Conservation (phyloP, 768 basidiomycete species). For the Kwoniella botswanensis region DNA sequence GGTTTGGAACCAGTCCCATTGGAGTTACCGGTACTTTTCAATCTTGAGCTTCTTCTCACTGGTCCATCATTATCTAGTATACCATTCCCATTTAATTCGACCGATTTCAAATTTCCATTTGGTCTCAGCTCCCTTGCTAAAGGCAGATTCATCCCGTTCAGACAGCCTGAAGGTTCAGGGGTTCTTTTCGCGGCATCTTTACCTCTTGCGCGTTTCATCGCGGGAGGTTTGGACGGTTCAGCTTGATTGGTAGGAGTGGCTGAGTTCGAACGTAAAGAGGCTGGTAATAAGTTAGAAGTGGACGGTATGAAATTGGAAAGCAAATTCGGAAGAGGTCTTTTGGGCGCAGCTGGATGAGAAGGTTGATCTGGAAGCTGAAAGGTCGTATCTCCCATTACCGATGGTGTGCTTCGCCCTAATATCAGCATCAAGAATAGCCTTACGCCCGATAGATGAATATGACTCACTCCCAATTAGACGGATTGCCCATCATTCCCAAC, state of each 20-base stretch:
- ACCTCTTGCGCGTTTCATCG: slow-evolving; percentile 49
- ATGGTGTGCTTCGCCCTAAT: slow-evolving; percentile 31
- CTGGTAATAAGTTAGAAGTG: slow-evolving; percentile 35
- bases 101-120: slow-evolving; percentile 35
- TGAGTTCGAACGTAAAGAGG: slow-evolving; percentile 30
- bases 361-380: slow-evolving; percentile 34
- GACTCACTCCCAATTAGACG: slow-evolving; percentile 38
- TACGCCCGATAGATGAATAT: not conserved
- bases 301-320: slow-evolving; percentile 37
- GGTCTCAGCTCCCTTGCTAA: slow-evolving; percentile 24
- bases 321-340: slow-evolving; percentile 42
- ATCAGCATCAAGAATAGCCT: not conserved
- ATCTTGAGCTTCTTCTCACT: slow-evolving; percentile 36
- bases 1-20: slow-evolving; percentile 8
- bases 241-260: slow-evolving; percentile 28
- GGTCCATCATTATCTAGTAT: slow-evolving; percentile 28
- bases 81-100: slow-evolving; percentile 34
- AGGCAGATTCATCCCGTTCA: slow-evolving; percentile 17
- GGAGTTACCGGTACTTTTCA: slow-evolving; percentile 18
- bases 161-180: slow-evolving; percentile 9
- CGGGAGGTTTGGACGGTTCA: slow-evolving; percentile 35
- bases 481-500: slow-evolving; percentile 40
- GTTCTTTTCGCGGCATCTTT: slow-evolving; percentile 18
- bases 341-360: slow-evolving; percentile 18
- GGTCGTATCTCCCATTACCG: slow-evolving; percentile 38